Base-by-base conservation (phyloP, 2,329 filamentous ascomycete species). In the Plectosphaerella sp. region DNA sequence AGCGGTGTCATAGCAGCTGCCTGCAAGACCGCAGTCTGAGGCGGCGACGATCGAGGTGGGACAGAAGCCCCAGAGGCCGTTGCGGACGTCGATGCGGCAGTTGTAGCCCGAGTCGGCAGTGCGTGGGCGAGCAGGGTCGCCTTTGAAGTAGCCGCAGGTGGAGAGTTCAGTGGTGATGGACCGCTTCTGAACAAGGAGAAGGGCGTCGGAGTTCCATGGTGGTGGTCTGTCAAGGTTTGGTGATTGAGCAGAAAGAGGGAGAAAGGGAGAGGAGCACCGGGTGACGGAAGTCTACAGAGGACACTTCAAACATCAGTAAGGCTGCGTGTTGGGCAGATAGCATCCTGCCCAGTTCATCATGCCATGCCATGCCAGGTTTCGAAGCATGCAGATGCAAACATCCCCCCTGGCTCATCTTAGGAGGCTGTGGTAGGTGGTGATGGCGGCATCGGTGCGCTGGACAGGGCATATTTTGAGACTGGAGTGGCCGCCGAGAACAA, bases 1-100 rank as follows among this genome's bases (percentile, higher is more conserved):
- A 24, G 60, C 50, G 1, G 47, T 51, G 49, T 73, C 72, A 9
- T 66, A 39, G 45, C 72, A 75, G 11, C 58, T 61, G 2, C 64
- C 70, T 0, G 66, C 68, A 12, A 74, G 49, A 1, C 69, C 68
- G 36, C 71, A 75, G 51, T 73, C 69, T 1, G 59, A 62, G 3
- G 68, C 70, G 1, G 58, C 47, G 3, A 66, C 54, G 3, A 72
- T 66, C 0, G 62, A 67, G 0, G 63, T 67, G 1, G 68, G 66
- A 47, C 70, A 74, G 59, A 72, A 69, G 0, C 70, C 71, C 69
- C 70, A 73, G 4, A 73, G 57, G 0, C 61, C 65, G 16, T 67
- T 60, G 5, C 52, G 37, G 1, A 62, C 61, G 45, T 72, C 67
- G 3, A 72, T 59, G 7, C 66, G 67, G 50, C 67, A 72, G 56